Evolutionary conservation across 768 basidiomycete species (phyloP).

Genomic region (Leccinum ochraceum): DNA sequence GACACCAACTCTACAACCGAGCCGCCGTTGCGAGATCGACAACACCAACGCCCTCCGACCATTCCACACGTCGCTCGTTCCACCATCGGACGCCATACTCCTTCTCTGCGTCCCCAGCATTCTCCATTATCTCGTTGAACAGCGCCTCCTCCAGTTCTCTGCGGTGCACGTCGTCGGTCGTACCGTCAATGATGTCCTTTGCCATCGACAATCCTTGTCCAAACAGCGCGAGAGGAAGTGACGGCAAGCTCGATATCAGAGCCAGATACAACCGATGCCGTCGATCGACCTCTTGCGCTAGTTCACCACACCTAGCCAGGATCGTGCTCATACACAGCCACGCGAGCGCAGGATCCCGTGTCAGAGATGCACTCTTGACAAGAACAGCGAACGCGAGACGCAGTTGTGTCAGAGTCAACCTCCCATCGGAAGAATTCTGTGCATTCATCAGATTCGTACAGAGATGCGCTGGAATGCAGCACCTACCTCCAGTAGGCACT

Average conservation of each 20-base stretch:
- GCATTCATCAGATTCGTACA: conserved; percentile 1
- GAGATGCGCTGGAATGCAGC: neutral
- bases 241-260: conserved; percentile 64
- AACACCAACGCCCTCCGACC: conserved; percentile 13
- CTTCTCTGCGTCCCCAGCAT: conserved; percentile 69
- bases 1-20: conserved; percentile 13
- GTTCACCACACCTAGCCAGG: conserved; percentile 45
- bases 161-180: conserved; percentile 33
- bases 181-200: conserved; percentile 29
- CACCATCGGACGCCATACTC: conserved; percentile 72
- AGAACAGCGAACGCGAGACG: conserved; percentile 75
- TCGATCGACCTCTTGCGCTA: conserved; percentile 22
- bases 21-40: neutral
- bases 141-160: conserved; percentile 56
- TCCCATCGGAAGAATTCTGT: conserved; percentile 65
- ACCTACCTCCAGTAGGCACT: conserved; percentile 68
- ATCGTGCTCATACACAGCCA: conserved; percentile 69
- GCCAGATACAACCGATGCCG: conserved; percentile 62
- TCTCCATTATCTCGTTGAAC: conserved; percentile 63
- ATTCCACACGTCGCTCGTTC: conserved; percentile 46
- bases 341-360: conserved; percentile 49
- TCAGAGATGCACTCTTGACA: conserved; percentile 55
- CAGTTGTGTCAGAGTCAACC: conserved; percentile 64
- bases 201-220: conserved; percentile 55
- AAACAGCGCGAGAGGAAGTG: conserved; percentile 59